Evolutionary conservation across 371 early-diverging fungal species (phyloP), one percentile per base, ranked within the genome.

Genomic region (Cokeromyces recurvatus): DNA sequence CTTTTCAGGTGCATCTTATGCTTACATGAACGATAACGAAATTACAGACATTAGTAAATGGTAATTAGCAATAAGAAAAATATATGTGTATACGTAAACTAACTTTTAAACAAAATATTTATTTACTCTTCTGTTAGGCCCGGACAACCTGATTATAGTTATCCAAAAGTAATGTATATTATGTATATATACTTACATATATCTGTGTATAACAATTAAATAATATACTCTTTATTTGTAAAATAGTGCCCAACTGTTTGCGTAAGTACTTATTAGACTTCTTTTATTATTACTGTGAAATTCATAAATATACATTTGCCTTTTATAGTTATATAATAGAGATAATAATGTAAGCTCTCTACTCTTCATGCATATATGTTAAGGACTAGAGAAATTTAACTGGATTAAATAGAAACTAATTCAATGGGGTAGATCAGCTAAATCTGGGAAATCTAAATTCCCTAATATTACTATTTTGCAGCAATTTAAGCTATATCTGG

Each of bases 1-100:
- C 4, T 81, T 69, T 52, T 76, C 77, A 40, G 79, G 77, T n/a
- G 76, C 70, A 17, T 74, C 79, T 3, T 81, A 70, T 58, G 70
- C 71, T 9, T 64, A 66, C 44, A 56, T 66, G 7, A 62, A 68
- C 32, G 71, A 70, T 1, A 53, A 46, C 23, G 69, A 64, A 24
- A 57, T 68, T 3, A 51, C 40, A 4, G 67, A 64, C 38, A 64
- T 68, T 46, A 57, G 34, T 12, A 55, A 60, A 48, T 65, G 69
- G 73, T 66, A 55, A 46, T 15, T n/a, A n/a, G n/a, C n/a, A n/a
- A n/a, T n/a, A n/a, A n/a, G n/a, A n/a, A n/a, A n/a, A n/a, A n/a
- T n/a, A 34, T n/a, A 34, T 3, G 11, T 3, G 25, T 10, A n/a
- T 40, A 8, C 14, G 31, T 19, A n/a, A 12, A 5, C 8, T 14